Percentiles rank a stretch among this genome's conserved stretches.
Evolutionary conservation across 2,329 filamentous ascomycete species (phyloP).

Genomic region (Penicillium sp.): DNA sequence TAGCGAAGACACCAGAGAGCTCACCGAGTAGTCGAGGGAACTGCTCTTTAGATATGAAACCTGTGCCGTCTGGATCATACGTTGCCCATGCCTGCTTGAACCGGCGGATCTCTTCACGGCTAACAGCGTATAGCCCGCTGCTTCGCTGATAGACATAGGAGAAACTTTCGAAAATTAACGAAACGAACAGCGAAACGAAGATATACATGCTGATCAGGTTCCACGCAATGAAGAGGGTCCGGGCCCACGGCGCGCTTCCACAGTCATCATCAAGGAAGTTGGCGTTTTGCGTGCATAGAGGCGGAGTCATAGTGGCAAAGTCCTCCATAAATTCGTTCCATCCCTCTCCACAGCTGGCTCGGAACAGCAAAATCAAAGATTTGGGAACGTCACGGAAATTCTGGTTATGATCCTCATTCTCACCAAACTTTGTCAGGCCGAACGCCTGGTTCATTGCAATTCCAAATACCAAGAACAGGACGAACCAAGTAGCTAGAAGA

Average conservation of each 20-base stretch:
- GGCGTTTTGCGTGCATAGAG: slow-evolving; percentile 70
- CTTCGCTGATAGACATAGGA: slow-evolving; percentile 98
- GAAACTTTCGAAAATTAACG: slow-evolving; percentile 98
- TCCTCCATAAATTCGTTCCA: slow-evolving; percentile 99
- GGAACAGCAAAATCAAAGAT: slow-evolving; percentile 87
- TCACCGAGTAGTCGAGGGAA: slow-evolving; percentile 85
- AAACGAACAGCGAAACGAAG: slow-evolving; percentile 97
- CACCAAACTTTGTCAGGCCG: slow-evolving; percentile 84
- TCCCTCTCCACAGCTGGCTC: slow-evolving; percentile 88
- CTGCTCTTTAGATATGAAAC: slow-evolving; percentile 83
- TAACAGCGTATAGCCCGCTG: slow-evolving; percentile 85
- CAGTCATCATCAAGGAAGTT: slow-evolving; percentile 88
- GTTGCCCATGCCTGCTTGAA: slow-evolving; percentile 99
- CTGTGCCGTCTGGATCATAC: slow-evolving; percentile 85
- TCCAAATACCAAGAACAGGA: slow-evolving; percentile 92
- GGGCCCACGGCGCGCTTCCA: slow-evolving; percentile 84
- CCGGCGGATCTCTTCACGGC: slow-evolving; percentile 86
- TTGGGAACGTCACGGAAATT: slow-evolving; percentile 95
- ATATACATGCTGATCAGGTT: slow-evolving; percentile 99
- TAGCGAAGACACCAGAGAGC: slow-evolving; percentile 91
- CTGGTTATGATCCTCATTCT: slow-evolving; percentile 69
- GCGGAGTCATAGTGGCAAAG: slow-evolving; percentile 74
- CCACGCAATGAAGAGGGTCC: slow-evolving; percentile 89
- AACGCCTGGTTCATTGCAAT: slow-evolving; percentile 96
- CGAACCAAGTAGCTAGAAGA: slow-evolving; percentile 92